Evolutionary conservation across 306 rosid genomes (phyloP).

Genomic region (Lathyrus oleraceus): DNA sequence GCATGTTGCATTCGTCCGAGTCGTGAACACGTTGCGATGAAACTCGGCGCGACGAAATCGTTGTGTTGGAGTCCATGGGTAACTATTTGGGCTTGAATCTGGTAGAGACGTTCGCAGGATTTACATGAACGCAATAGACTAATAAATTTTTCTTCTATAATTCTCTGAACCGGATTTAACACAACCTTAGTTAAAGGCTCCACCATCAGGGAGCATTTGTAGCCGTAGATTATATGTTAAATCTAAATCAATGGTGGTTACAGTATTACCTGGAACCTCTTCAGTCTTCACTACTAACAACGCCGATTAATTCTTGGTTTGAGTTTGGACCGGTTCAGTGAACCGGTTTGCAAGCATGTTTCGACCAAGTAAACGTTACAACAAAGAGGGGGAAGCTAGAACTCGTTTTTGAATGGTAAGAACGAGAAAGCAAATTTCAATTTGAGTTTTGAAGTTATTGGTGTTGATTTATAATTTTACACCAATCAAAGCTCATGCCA

Average conservation of each 20-base stretch:
- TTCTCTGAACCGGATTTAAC: constrained; percentile 40
- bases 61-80: constrained; percentile 54
- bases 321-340: background rate
- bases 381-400: background rate
- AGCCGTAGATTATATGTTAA: background rate
- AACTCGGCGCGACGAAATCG: constrained; percentile 49
- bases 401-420: background rate
- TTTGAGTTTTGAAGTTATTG: background rate
- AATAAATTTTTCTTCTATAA: constrained; percentile 59
- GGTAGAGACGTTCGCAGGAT: constrained; percentile 41
- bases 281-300: background rate
- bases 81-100: constrained; percentile 58
- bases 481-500: background rate
- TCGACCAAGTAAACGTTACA: too few species aligned
- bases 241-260: background rate
- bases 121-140: constrained; percentile 70
- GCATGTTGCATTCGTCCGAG: constrained; percentile 49
- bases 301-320: background rate
- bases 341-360: background rate
- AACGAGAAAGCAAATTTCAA: background rate
- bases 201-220: constrained; percentile 1
- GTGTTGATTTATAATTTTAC: background rate
- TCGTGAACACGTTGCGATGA: constrained; percentile 44
- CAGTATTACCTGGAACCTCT: background rate
- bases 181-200: background rate